These are phyloP conservation scores for Prunus mira DNA, from an alignment of 306 rosid species.

Conservation along the genomic window DNA sequence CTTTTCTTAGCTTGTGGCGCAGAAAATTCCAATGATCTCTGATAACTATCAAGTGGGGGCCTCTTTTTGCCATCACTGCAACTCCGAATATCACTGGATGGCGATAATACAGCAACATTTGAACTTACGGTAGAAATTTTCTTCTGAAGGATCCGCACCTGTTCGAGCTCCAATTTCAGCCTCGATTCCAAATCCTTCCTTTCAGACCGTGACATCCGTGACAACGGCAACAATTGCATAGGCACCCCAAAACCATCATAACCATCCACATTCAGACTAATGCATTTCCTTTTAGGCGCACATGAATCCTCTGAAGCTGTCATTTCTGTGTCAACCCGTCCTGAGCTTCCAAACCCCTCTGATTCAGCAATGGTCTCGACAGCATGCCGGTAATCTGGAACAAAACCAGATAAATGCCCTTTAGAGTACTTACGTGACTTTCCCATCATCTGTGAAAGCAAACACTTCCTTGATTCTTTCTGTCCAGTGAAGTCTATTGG, in stretches of 20 bases:
- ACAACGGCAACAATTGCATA: conserved; percentile 48
- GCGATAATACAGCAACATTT: conserved; percentile 38
- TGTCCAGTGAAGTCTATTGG: conserved; percentile 84
- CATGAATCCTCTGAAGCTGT: conserved; percentile 57
- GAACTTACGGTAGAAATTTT: conserved; percentile 43
- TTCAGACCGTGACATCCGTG: conserved; percentile 62
- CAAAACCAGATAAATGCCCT: conserved; percentile 75
- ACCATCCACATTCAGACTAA: conserved; percentile 49
- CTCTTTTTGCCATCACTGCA: conserved; percentile 58
- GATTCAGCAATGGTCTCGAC: conserved; percentile 89
- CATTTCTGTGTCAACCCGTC: conserved; percentile 55
- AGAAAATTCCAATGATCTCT: conserved; percentile 28
- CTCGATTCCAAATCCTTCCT: conserved; percentile 61
- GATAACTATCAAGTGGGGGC: conserved; percentile 44
- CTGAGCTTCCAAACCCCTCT: conserved; percentile 82
- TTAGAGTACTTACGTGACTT: conserved; percentile 85
- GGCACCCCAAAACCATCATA: conserved; percentile 59
- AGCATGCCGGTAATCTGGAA: conserved; percentile 80
- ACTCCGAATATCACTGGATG: conserved; percentile 67
- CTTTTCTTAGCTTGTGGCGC: conserved; percentile 55
- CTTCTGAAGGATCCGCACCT: conserved; percentile 60
- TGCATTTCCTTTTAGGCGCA: conserved; percentile 59
- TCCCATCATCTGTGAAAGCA: conserved; percentile 69
- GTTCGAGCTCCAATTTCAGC: conserved; percentile 73
- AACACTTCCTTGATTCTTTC: conserved; percentile 59